Percentiles rank a stretch among this genome's conserved stretches.
These are phyloP conservation scores for Alopecurus myosuroides DNA, from an alignment of 176 grass and related monocot species.

Conservation along the genomic window DNA sequence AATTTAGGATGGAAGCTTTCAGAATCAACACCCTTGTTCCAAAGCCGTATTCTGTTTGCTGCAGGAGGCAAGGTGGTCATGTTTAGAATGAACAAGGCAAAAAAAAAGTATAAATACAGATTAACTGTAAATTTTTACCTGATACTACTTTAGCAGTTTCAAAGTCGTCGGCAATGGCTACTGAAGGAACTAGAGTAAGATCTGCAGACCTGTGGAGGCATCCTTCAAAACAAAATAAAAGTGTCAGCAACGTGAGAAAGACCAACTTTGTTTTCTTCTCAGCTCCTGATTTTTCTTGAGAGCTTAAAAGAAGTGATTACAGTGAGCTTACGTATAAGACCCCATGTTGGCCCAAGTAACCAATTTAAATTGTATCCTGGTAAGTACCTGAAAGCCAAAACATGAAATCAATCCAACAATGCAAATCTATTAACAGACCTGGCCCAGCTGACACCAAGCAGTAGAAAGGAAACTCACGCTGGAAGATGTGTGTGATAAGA, in stretches of 20 bases:
- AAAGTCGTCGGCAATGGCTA: conserved; percentile 84
- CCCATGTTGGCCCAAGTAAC: conserved; percentile 92
- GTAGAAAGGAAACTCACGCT: conserved; percentile 44
- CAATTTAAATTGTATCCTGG: conserved; percentile 95
- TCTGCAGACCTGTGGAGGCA: conserved; percentile 87
- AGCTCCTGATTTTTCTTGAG: not conserved
- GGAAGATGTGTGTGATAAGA: conserved; percentile 99
- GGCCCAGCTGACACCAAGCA: not conserved
- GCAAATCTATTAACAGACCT: conserved; percentile 11
- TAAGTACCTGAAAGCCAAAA: conserved; percentile 63
- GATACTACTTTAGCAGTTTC: conserved; percentile 76
- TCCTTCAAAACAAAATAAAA: conserved; percentile 49
- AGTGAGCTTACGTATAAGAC: conserved; percentile 75
- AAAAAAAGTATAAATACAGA: not conserved
- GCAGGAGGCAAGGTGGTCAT: conserved; percentile 11
- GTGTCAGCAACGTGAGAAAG: conserved; percentile 20
- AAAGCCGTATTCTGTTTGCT: conserved; percentile 88
- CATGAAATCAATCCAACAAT: conserved; percentile 20
- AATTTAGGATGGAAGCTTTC: conserved; percentile 87
- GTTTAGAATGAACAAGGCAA: conserved; percentile 21
- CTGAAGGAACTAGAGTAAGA: conserved; percentile 90
- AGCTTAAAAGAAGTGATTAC: conserved; percentile 3
- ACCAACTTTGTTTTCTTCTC: not conserved
- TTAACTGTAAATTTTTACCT: conserved; percentile 43
- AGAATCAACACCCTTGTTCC: conserved; percentile 99